Evolutionary conservation across 805 yeast genomes (phyloP), one percentile per base, ranked within the genome.

Genomic region (Helenozyma baotianmanensis): DNA sequence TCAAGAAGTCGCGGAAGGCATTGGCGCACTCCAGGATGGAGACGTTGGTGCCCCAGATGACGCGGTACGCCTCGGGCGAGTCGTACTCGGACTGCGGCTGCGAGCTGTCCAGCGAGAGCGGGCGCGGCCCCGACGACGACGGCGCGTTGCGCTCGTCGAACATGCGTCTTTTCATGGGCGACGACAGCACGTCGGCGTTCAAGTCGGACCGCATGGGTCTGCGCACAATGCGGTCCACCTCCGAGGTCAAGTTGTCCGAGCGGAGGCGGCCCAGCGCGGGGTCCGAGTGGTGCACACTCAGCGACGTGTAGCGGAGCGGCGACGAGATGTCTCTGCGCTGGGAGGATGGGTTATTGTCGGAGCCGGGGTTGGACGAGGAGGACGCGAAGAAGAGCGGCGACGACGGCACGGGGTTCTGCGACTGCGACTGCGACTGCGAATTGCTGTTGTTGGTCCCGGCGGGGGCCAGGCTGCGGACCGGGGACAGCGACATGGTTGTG

Each of bases 1-100:
- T 80, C 48, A 92, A 63, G 46, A 92, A 92, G 43, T 80, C 80
- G 43, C 94, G 71, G 63, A 92, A 90, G 31, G 75, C 72, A 45
- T 78, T 82, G 23, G 84, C 74, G 47, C 92, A 81, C 52, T 92
- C 96, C 51, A 79, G 85, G 51, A 92, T 89, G 29, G 94, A 82
- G 17, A 92, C 96, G 53, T 90, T 88, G 1, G 98, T 92, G 60
- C 98, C 98, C 98, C 98, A 92, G 51, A 92, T 90, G 33, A 92
- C 95, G 50, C 94, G 74, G 15, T 80, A 78, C 0, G 95, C 95
- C 44, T 83, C 96, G 33, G 75, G 76, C 15, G 41, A 38, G 17
- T 48, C 55, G 26, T 36, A 37, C 21, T 60, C 68, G 8, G 62
- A 46, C 35, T 42, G 48, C 12, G 59, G 47, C 26, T 53, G 51